phyloP scores from a whole-genome alignment of 2,329 filamentous ascomycete genomes.

The Colletotrichum spinosum region DNA sequence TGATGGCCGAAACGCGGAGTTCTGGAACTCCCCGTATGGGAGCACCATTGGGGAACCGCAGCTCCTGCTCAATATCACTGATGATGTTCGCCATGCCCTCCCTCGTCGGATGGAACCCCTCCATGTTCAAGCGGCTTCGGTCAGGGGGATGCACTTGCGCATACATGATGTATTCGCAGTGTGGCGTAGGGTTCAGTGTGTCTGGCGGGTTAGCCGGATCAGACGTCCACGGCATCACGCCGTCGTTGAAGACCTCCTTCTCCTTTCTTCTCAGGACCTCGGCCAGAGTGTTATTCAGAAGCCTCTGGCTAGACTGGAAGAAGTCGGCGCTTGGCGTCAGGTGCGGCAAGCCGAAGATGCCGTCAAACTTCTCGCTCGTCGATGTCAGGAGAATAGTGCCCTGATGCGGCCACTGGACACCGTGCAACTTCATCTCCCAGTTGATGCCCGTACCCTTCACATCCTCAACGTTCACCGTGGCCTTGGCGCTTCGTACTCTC shows the following conservation, averaged over 20 bases:
- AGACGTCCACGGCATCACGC: slow-evolving; percentile 81
- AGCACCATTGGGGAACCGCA: slow-evolving; percentile 70
- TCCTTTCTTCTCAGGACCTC: slow-evolving; percentile 75
- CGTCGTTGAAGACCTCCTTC: slow-evolving; percentile 64
- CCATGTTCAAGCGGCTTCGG: slow-evolving; percentile 48
- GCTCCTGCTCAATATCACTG: slow-evolving; percentile 69
- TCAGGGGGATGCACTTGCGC: slow-evolving; percentile 77
- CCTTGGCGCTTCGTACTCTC: slow-evolving; percentile 76
- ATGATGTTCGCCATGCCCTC: slow-evolving; percentile 55
- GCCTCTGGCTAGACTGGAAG: slow-evolving; percentile 67
- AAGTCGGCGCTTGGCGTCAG: slow-evolving; percentile 72
- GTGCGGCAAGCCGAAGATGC: slow-evolving; percentile 90
- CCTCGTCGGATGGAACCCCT: slow-evolving; percentile 46
- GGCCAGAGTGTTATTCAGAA: slow-evolving; percentile 80
- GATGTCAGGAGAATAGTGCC: slow-evolving; percentile 87
- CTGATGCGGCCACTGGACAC: slow-evolving; percentile 86
- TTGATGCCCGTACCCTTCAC: slow-evolving; percentile 75
- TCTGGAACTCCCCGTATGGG: slow-evolving; percentile 66
- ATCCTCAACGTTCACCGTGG: slow-evolving; percentile 79
- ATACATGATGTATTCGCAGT: slow-evolving; percentile 92
- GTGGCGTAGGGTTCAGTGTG: slow-evolving; percentile 70
- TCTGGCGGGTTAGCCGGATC: slow-evolving; percentile 72
- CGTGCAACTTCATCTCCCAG: slow-evolving; percentile 84
- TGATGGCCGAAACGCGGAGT: slow-evolving; percentile 71
- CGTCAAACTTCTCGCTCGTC: slow-evolving; percentile 93